Conservation (phyloP, 352 stramenopile species). For the Globisporangium cystogenes region DNA sequence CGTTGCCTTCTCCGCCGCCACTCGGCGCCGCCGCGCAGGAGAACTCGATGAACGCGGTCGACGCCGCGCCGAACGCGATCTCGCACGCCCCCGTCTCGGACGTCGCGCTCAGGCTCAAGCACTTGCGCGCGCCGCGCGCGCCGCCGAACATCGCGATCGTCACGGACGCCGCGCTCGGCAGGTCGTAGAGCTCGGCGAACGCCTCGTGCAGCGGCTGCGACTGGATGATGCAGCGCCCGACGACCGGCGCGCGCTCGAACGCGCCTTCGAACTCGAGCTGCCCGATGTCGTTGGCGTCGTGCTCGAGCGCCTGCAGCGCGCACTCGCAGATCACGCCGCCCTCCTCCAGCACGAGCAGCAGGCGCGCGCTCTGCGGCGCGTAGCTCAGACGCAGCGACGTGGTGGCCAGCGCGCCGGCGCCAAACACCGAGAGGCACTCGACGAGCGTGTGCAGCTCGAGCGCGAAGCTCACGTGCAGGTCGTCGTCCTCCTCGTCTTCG, state of each 20-base stretch:
- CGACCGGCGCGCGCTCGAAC: constrained; percentile 69
- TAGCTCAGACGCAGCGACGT: constrained; percentile 77
- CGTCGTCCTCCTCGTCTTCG: constrained; percentile 20
- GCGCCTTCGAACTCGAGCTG: constrained; percentile 72
- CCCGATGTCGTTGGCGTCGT: constrained; percentile 64
- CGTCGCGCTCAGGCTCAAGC: constrained; percentile 58
- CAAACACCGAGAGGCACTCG: constrained; percentile 82
- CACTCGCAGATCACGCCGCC: constrained; percentile 83
- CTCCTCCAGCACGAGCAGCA: constrained; percentile 75
- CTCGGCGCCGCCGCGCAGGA: constrained; percentile 31
- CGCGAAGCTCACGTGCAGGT: constrained; percentile 59
- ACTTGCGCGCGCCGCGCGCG: constrained; percentile 14
- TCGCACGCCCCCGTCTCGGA: constrained; percentile 76
- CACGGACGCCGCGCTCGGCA: constrained; percentile 74
- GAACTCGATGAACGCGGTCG: constrained; percentile 81
- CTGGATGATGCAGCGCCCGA: constrained; percentile 80
- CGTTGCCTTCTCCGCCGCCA: not conserved
- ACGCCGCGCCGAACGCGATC: constrained; percentile 69
- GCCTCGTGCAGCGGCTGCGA: constrained; percentile 75
- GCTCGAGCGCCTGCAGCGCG: constrained; percentile 73
- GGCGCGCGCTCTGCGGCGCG: constrained; percentile 43
- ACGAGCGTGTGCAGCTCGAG: constrained; percentile 67
- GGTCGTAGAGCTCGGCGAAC: constrained; percentile 78
- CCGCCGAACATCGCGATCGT: constrained; percentile 61
- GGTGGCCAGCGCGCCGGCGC: constrained; percentile 45